These are phyloP conservation scores for Ambispora gerdemannii DNA, from an alignment of 192 early-diverging fungal genomes.

Conservation along the genomic window DNA sequence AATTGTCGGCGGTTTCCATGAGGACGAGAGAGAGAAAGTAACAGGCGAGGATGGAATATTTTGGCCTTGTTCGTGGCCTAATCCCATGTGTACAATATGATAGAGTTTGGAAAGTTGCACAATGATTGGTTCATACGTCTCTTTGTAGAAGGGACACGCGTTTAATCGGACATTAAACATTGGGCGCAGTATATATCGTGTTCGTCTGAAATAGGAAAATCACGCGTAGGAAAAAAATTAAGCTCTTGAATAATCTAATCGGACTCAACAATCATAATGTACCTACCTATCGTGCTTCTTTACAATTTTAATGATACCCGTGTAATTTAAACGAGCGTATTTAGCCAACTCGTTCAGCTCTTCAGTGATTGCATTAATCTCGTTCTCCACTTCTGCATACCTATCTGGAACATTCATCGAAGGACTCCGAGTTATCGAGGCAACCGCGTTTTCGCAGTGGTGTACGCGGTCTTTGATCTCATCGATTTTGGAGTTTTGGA, in stretches of 20 bases:
- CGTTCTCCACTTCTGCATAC: conserved; percentile 46
- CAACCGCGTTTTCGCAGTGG: conserved; percentile 57
- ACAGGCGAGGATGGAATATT: conserved; percentile 36
- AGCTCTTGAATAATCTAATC: background rate
- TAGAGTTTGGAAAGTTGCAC: conserved; percentile 81
- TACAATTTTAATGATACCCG: conserved; percentile 87
- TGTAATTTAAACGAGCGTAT: conserved; percentile 77
- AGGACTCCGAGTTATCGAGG: conserved; percentile 51
- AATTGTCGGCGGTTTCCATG: conserved; percentile 32
- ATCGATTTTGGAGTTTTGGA: conserved; percentile 70
- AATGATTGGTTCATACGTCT: conserved; percentile 82
- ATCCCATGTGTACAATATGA: conserved; percentile 60
- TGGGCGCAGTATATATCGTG: conserved; percentile 65
- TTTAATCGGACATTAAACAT: conserved; percentile 81
- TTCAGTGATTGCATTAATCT: conserved; percentile 71
- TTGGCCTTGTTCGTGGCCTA: conserved; percentile 34
- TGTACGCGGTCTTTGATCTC: conserved; percentile 70
- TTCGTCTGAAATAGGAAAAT: conserved; percentile 38
- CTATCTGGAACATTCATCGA: conserved; percentile 33
- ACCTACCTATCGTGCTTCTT: conserved; percentile 92
- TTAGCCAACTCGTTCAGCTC: conserved; percentile 76
- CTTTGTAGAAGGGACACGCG: conserved; percentile 77
- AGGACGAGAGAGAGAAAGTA: background rate
- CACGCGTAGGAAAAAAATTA: background rate
- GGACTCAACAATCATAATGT: background rate